These are phyloP conservation scores for Suillus lakei DNA, from an alignment of 768 basidiomycete species.

Conservation along the genomic window DNA sequence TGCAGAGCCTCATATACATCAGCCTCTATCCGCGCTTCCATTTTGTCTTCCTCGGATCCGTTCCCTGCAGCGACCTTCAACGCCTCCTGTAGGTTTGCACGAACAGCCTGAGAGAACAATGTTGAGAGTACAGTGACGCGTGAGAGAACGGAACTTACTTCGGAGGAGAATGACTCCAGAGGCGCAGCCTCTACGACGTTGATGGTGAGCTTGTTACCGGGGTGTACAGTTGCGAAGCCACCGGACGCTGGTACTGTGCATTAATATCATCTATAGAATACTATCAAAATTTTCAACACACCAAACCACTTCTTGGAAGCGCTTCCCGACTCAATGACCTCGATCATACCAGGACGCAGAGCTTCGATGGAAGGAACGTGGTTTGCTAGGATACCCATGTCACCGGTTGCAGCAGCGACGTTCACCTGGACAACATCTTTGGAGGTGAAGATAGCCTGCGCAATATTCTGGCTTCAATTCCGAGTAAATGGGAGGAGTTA, in stretches of 20 bases:
- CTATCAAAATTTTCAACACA: slow-evolving; percentile 44
- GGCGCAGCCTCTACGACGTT: slow-evolving; percentile 97
- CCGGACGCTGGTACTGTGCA: slow-evolving; percentile 72
- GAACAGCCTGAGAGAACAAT: slow-evolving; percentile 71
- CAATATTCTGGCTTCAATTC: slow-evolving; percentile 16
- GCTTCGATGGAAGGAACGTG: slow-evolving; percentile 98
- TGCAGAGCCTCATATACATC: slow-evolving; percentile 97
- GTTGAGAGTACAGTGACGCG: slow-evolving; percentile 13
- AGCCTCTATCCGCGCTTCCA: slow-evolving; percentile 91
- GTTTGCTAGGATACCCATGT: slow-evolving; percentile 99
- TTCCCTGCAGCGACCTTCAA: slow-evolving; percentile 78
- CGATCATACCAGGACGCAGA: slow-evolving; percentile 91
- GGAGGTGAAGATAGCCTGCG: slow-evolving; percentile 88
- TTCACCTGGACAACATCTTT: slow-evolving; percentile 96
- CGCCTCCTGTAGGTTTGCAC: slow-evolving; percentile 88
- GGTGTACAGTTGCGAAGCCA: slow-evolving; percentile 97
- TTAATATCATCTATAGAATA: slow-evolving; percentile 6
- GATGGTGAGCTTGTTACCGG: slow-evolving; percentile 94
- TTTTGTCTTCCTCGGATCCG: slow-evolving; percentile 92
- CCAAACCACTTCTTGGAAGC: slow-evolving; percentile 96
- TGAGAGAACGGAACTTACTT: slow-evolving; percentile 57
- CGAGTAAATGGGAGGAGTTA: slow-evolving; percentile 11
- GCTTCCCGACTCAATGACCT: slow-evolving; percentile 84
- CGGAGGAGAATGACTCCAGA: slow-evolving; percentile 86
- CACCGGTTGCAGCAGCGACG: slow-evolving; percentile 90